A percentile compares a stretch with the other conserved stretches of the same genome.
These are phyloP conservation scores for Phytophthora uliginosa DNA, from an alignment of 352 stramenopile species.

Conservation along the genomic window DNA sequence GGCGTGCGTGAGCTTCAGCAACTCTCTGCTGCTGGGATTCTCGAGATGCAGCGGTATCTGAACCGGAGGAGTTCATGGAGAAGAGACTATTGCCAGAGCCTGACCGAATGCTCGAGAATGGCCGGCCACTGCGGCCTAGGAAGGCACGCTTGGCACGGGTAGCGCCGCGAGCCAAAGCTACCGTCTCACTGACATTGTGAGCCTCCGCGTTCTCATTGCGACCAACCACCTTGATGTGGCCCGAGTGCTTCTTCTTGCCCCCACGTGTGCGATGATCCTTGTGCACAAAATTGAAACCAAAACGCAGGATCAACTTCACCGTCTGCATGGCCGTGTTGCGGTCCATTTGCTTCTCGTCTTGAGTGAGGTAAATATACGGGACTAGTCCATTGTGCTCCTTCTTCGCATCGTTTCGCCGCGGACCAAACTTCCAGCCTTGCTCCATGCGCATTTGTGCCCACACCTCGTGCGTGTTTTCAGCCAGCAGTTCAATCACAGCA, in stretches of 20 bases:
- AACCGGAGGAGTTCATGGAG: slow-evolving; percentile 40
- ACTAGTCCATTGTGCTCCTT: slow-evolving; percentile 82
- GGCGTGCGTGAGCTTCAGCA: slow-evolving; percentile 31
- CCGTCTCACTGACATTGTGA: slow-evolving; percentile 64
- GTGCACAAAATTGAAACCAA: slow-evolving; percentile 75
- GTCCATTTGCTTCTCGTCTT: slow-evolving; percentile 88
- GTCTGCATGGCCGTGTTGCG: slow-evolving; percentile 88
- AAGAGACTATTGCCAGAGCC: slow-evolving; percentile 42
- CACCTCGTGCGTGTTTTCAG: slow-evolving; percentile 87
- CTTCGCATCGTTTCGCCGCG: slow-evolving; percentile 70
- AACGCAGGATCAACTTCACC: slow-evolving; percentile 81
- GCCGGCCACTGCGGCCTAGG: slow-evolving; percentile 36
- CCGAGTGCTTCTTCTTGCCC: slow-evolving; percentile 53
- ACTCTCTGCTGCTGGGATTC: slow-evolving; percentile 25
- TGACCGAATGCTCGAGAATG: slow-evolving; percentile 40
- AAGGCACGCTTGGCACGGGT: slow-evolving; percentile 73
- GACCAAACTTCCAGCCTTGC: slow-evolving; percentile 84
- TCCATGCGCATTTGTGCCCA: slow-evolving; percentile 87
- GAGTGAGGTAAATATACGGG: slow-evolving; percentile 83
- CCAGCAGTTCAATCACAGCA: slow-evolving; percentile 78
- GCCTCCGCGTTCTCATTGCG: slow-evolving; percentile 73
- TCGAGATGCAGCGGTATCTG: slow-evolving; percentile 24
- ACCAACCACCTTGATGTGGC: slow-evolving; percentile 63
- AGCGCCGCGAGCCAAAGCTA: slow-evolving; percentile 52
- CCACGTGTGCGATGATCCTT: slow-evolving; percentile 59